Base-by-base conservation (phyloP, 2,329 filamentous ascomycete genomes). In the Paramyrothecium sp. region DNA sequence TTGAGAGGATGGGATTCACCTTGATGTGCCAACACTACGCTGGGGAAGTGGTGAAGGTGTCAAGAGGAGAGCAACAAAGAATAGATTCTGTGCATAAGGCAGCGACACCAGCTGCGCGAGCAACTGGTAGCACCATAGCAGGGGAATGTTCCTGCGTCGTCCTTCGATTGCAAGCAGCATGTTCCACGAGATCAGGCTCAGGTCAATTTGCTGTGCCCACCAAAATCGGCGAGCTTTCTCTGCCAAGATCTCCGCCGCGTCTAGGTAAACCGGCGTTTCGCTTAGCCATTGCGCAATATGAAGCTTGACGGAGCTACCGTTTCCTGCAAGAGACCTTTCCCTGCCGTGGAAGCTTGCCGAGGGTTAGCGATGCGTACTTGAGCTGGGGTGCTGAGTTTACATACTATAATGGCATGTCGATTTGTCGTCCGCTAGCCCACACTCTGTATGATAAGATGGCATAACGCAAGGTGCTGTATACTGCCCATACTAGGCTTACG, bases 31-130 rank as follows among this genome's bases (percentile, higher is more conserved):
- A 58, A 63, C 57, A 8, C 60, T 61, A 20, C 59, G 58, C 3
- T 67, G 58, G 12, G 71, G 68, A 12, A 82, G 59, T 1, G 82
- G 80, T 5, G 80, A 67, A 1, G 84, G 83, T 1, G 81, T 85
- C 23, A 86, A 76, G 11, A 87, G 72, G 26, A 88, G 72, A 8
- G 82, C 79, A 11, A 87, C 65, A 64, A 83, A 86, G 72, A 89
- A 89, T 30, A 89, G 70, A 62, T 85, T 88, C 69, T 86, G 81
- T 2, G 85, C 83, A 62, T 83, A 87, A 0, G 83, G 85, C 12
- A 89, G 71, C 56, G 79, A 84, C 54, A 87, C 79, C 5, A 85
- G 73, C 54, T 88, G 84, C 17, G 81, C 80, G n/a, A 89, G 70
- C 16, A 79, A 68, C 58, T 87, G 76, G 61, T 87, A 88, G 2